A percentile compares a stretch with the other conserved stretches of the same genome.
Conservation (phyloP, 1,139 yeast genomes). For the Protomyces inouyei region DNA sequence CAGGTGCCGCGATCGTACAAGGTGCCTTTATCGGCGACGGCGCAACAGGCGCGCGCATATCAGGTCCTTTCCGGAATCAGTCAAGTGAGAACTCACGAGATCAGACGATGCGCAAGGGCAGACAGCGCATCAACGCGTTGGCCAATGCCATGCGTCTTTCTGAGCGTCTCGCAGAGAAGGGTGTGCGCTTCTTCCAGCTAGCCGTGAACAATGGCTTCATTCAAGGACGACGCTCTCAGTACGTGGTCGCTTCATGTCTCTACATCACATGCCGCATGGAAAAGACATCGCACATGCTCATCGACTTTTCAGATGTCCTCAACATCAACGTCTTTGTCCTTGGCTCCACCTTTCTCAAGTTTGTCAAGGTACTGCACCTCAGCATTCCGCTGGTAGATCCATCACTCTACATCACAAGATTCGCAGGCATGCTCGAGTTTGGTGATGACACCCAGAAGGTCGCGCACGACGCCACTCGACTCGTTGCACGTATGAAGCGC, state of each 20-base stretch:
- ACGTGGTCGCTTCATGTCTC: constrained; percentile 89
- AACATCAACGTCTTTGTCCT: constrained; percentile 89
- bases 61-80: constrained; percentile 45
- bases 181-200: constrained; percentile 79
- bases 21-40: constrained; percentile 91
- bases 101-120: constrained; percentile 49
- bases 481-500: constrained; percentile 84
- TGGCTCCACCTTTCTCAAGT: constrained; percentile 89
- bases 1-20: constrained; percentile 93
- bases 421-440: constrained; percentile 79
- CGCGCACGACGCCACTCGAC: constrained; percentile 74
- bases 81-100: constrained; percentile 68
- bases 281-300: constrained; percentile 87
- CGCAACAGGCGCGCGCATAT: constrained; percentile 67
- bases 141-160: constrained; percentile 76
- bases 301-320: constrained; percentile 84
- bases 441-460: constrained; percentile 59
- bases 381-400: constrained; percentile 88
- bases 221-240: constrained; percentile 90
- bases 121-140: constrained; percentile 45
- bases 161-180: constrained; percentile 79
- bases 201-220: constrained; percentile 86
- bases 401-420: constrained; percentile 84
- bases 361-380: constrained; percentile 73
- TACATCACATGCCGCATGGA: constrained; percentile 91